These are phyloP conservation scores for Amphirosellinia nigrospora DNA, from an alignment of 495 filamentous ascomycete genomes.

Conservation along the genomic window DNA sequence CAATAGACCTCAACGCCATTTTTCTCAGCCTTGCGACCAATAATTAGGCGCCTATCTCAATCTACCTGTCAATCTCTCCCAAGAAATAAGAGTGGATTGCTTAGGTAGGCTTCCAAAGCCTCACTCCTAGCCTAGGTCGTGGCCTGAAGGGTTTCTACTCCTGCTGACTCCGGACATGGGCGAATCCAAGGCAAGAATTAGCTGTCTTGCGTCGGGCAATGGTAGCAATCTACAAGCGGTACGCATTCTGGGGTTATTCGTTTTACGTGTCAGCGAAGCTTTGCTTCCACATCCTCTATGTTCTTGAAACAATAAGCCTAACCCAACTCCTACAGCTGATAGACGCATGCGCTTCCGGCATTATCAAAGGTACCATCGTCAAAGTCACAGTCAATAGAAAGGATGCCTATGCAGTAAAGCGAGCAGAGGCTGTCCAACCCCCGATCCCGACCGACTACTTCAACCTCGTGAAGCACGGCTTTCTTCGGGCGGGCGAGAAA, in stretches of 20 bases:
- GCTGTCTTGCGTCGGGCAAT: constrained; percentile 63
- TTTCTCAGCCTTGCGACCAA: constrained; percentile 7
- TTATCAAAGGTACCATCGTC: constrained; percentile 68
- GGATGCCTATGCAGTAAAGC: constrained; percentile 76
- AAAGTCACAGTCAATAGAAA: constrained; percentile 85
- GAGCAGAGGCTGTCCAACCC: constrained; percentile 65
- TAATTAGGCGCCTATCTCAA: not conserved
- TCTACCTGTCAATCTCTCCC: not conserved
- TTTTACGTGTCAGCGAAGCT: not conserved
- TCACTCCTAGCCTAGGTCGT: not conserved
- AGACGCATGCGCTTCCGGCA: constrained; percentile 64
- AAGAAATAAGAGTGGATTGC: not conserved
- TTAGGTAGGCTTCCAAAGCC: not conserved
- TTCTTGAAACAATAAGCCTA: not conserved
- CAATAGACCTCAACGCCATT: not conserved
- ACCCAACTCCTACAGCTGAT: constrained; percentile 58
- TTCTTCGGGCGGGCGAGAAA: constrained; percentile 58
- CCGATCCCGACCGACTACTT: constrained; percentile 82
- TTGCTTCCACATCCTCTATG: not conserved
- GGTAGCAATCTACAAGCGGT: constrained; percentile 87
- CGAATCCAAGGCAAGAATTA: constrained; percentile 37
- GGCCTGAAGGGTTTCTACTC: not conserved
- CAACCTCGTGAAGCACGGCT: constrained; percentile 74
- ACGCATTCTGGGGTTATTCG: not conserved
- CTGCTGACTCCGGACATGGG: constrained; percentile 36